Evolutionary conservation across 768 basidiomycete genomes (phyloP).

Genomic region (Pholiota conissans): DNA sequence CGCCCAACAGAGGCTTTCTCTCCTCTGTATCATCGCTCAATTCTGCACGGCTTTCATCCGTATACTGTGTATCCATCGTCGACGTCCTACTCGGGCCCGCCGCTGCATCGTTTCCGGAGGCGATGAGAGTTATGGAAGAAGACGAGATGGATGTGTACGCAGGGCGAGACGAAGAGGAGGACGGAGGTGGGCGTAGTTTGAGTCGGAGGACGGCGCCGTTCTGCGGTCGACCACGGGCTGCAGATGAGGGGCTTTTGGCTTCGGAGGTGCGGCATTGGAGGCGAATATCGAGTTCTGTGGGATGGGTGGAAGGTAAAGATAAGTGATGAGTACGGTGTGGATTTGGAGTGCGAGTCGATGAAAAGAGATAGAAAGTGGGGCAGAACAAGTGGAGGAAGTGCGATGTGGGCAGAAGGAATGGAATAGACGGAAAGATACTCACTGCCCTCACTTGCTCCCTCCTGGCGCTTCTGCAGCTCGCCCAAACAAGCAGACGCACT

Average conservation of each 20-base stretch:
- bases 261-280: constrained; percentile 40
- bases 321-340: too few relatives aligned
- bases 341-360: too few relatives aligned
- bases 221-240: constrained; percentile 41
- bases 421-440: not conserved
- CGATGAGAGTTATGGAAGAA: not conserved
- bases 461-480: constrained; percentile 53
- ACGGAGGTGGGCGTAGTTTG: constrained; percentile 25
- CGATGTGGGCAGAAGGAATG: too few relatives aligned
- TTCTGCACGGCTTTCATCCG: not conserved
- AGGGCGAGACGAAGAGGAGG: not conserved
- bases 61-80: not conserved
- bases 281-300: constrained; percentile 41
- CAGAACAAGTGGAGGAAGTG: not conserved
- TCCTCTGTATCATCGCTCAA: not conserved
- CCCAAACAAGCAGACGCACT: constrained; percentile 48
- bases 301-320: constrained; percentile 1
- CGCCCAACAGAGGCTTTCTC: not conserved
- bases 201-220: constrained; percentile 34
- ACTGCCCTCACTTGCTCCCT: constrained; percentile 20
- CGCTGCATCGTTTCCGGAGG: not conserved
- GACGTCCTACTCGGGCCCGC: not conserved
- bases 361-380: not conserved
- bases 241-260: constrained; percentile 22
- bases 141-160: not conserved